Evolutionary conservation across 2,329 filamentous ascomycete genomes (phyloP).

Genomic region (Paracamarosporium sp.): DNA sequence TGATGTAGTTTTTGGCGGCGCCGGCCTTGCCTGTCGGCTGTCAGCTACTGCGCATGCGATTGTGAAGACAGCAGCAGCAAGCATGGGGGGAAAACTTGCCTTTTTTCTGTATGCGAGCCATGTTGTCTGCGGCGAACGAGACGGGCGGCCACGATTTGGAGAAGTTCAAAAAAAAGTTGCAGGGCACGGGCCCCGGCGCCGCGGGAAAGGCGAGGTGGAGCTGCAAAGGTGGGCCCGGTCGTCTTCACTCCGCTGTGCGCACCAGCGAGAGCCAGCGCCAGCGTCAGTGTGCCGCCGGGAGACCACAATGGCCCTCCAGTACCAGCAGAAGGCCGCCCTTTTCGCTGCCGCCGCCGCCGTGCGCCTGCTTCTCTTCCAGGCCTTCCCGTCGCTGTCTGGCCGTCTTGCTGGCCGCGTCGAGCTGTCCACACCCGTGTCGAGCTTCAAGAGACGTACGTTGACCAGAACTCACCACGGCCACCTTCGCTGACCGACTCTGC

Average conservation of each 20-base stretch:
- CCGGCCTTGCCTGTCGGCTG: conserved; percentile 72
- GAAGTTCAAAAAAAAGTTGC: conserved; percentile 41
- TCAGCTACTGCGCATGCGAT: conserved; percentile 26
- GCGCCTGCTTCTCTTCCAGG: conserved; percentile 78
- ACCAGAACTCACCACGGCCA: neutral
- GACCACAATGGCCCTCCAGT: conserved; percentile 48
- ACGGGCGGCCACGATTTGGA: neutral
- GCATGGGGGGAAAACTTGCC: conserved; percentile 55
- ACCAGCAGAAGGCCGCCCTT: conserved; percentile 66
- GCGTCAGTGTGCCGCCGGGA: conserved; percentile 10
- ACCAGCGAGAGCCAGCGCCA: neutral
- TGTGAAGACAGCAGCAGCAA: neutral
- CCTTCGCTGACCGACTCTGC: conserved; percentile 17
- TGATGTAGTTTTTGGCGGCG: conserved; percentile 98
- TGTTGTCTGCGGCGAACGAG: conserved; percentile 16
- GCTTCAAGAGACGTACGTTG: conserved; percentile 89
- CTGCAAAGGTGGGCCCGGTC: neutral
- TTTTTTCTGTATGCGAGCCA: conserved; percentile 63
- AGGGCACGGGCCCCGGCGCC: conserved; percentile 22
- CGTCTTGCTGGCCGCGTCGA: conserved; percentile 90
- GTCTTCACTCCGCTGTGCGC: neutral
- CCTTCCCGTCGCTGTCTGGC: conserved; percentile 83
- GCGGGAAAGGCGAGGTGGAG: conserved; percentile 1
- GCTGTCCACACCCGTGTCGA: conserved; percentile 94
- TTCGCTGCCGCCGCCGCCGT: conserved; percentile 79